Evolutionary conservation across 2,329 filamentous ascomycete genomes (phyloP).

Genomic region (Keithomyces neogunnii): DNA sequence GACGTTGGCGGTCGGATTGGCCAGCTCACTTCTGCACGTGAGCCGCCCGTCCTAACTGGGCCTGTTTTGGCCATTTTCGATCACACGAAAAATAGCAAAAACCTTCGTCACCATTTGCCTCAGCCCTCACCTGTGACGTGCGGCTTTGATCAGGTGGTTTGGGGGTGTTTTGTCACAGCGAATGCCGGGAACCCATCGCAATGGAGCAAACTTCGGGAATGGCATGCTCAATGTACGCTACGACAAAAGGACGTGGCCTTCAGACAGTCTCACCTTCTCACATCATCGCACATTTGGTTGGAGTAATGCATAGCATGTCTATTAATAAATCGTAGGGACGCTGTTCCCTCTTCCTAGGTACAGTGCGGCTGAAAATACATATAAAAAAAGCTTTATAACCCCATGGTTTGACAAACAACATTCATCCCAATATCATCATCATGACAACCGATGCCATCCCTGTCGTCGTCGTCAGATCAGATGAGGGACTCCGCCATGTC

Average conservation of each 20-base stretch:
- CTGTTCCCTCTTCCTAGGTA: neutral
- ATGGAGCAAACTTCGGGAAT: no score
- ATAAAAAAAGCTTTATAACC: neutral
- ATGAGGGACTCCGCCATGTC: neutral
- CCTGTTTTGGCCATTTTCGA: no score
- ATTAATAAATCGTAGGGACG: slow-evolving; percentile 1
- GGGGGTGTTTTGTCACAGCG: no score
- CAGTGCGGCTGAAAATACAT: neutral
- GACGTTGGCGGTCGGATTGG: no score
- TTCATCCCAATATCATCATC: neutral
- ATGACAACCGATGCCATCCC: slow-evolving; percentile 10
- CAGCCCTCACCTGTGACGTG: no score
- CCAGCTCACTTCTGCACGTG: no score
- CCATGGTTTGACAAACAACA: neutral
- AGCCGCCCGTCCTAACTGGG: no score
- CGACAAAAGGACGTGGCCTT: neutral
- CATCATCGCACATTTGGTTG: slow-evolving; percentile 1
- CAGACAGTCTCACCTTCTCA: neutral
- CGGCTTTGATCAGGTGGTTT: no score
- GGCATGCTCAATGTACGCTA: no score
- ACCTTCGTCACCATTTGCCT: no score
- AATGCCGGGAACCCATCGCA: no score
- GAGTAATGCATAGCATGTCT: slow-evolving; percentile 2
- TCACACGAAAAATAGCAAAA: no score
- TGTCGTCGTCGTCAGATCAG: slow-evolving; percentile 6